These are phyloP conservation scores for Dactylellina parvicollis DNA, from an alignment of 2,329 filamentous ascomycete species.

Conservation along the genomic window DNA sequence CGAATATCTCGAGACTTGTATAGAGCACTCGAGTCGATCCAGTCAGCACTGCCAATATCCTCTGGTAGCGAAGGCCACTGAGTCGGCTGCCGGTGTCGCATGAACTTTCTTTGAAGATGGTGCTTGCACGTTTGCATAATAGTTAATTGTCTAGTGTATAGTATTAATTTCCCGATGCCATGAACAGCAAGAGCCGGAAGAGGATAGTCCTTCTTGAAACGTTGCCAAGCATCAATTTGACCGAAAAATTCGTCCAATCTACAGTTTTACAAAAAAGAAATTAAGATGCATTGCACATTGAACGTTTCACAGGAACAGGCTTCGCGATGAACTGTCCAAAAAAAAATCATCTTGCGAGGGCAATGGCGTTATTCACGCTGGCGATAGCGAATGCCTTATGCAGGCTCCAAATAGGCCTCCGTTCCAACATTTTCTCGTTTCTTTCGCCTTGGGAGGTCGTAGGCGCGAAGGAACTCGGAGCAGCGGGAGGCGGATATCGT, in stretches of 20 bases:
- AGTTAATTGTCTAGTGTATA: background rate
- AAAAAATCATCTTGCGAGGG: conserved; percentile 29
- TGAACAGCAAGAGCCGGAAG: conserved; percentile 36
- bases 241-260: background rate
- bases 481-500: conserved; percentile 19
- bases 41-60: background rate
- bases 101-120: conserved; percentile 17
- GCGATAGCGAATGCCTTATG: conserved; percentile 23
- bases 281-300: background rate
- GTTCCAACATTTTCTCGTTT: conserved; percentile 21
- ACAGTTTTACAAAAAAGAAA: background rate
- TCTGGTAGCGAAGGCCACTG: background rate
- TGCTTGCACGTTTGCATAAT: conserved; percentile 10
- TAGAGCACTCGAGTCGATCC: background rate
- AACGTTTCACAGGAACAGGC: background rate
- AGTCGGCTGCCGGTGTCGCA: conserved; percentile 26
- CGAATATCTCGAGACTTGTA: background rate
- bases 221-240: conserved; percentile 23
- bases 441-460: background rate
- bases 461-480: too few species aligned
- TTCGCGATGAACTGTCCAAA: too few species aligned
- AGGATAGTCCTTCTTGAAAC: conserved; percentile 30
- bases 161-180: conserved; percentile 46
- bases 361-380: conserved; percentile 41
- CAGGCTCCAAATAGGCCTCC: conserved; percentile 4